Percentiles rank a stretch among this genome's conserved stretches.
phyloP scores from a whole-genome alignment of 2,329 filamentous ascomycete genomes.

The Chalaropsis thielavioides region DNA sequence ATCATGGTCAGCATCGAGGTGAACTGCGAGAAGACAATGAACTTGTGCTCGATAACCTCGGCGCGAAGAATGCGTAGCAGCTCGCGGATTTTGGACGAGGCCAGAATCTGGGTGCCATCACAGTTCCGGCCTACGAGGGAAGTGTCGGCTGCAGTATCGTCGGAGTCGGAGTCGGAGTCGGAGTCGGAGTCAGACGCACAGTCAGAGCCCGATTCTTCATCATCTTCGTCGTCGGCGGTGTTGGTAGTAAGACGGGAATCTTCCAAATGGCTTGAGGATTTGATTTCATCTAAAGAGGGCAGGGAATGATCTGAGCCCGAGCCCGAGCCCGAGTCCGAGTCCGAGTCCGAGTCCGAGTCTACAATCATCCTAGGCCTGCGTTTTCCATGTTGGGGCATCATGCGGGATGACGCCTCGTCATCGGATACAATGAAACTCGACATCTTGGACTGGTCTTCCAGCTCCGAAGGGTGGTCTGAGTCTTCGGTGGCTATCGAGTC shows the following conservation, averaged over 20 bases:
- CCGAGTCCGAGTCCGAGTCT: slow-evolving; percentile 24
- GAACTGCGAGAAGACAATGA: slow-evolving; percentile 97
- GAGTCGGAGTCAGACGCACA: not conserved
- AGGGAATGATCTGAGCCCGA: slow-evolving; percentile 14
- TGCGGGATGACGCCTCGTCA: slow-evolving; percentile 25
- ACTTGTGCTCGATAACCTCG: slow-evolving; percentile 75
- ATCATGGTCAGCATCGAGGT: slow-evolving; percentile 96
- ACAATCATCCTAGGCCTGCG: not conserved
- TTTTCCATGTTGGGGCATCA: slow-evolving; percentile 1
- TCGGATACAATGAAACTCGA: slow-evolving; percentile 43
- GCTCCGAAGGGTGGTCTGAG: slow-evolving; percentile 42
- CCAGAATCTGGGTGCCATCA: slow-evolving; percentile 32
- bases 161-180: slow-evolving; percentile 23
- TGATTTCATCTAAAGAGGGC: not conserved
- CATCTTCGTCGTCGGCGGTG: not conserved
- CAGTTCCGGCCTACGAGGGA: slow-evolving; percentile 10
- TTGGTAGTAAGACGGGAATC: not conserved
- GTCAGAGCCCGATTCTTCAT: not conserved
- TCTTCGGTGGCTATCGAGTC: slow-evolving; percentile 64
- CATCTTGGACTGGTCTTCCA: slow-evolving; percentile 40
- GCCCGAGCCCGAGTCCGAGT: slow-evolving; percentile 23
- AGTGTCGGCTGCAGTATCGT: not conserved
- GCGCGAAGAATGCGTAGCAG: slow-evolving; percentile 65
- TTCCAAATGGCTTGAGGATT: not conserved
- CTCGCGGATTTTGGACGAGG: slow-evolving; percentile 84